A percentile compares a stretch with the other conserved stretches of the same genome.
Evolutionary conservation across 306 rosid genomes (phyloP).

Genomic region (Rubus idaeus): DNA sequence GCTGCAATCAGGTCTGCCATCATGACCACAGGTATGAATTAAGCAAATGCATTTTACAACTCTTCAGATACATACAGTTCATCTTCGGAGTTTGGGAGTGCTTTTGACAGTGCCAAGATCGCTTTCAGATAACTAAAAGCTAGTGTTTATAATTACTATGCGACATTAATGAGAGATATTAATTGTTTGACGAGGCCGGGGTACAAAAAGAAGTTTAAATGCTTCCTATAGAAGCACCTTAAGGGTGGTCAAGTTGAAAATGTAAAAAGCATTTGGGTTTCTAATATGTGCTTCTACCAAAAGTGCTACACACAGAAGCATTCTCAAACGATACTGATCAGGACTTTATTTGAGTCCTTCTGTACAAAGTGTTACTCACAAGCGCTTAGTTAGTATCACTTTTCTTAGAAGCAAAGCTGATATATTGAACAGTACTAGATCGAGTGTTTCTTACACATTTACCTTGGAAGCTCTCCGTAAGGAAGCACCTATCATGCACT

Average conservation of each 20-base stretch:
- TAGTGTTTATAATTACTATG: not conserved
- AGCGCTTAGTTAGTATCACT: not conserved
- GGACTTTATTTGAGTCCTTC: not conserved
- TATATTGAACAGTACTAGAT: not conserved
- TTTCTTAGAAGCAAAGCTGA: not conserved
- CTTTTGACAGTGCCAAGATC: not conserved
- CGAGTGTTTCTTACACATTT: not conserved
- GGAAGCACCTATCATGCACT: not conserved
- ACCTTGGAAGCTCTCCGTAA: not conserved
- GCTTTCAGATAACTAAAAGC: not conserved
- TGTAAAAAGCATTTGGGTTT: not conserved
- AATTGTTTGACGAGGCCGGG: not conserved
- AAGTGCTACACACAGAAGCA: not conserved
- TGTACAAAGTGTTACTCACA: not conserved
- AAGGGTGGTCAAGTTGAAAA: not conserved
- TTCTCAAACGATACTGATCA: not conserved
- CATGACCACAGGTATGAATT: conserved; percentile 71
- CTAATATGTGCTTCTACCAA: not conserved
- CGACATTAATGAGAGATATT: not conserved
- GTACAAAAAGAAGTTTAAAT: not conserved
- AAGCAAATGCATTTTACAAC: not conserved
- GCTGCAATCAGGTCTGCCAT: conserved; percentile 80
- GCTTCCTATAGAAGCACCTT: not conserved
- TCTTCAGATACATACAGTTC: not conserved
- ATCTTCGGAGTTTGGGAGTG: not conserved